Percentiles rank a stretch among this genome's conserved stretches.
These are phyloP conservation scores for Akanthomyces muscarius DNA, from an alignment of 2,329 filamentous ascomycete species.

Conservation along the genomic window DNA sequence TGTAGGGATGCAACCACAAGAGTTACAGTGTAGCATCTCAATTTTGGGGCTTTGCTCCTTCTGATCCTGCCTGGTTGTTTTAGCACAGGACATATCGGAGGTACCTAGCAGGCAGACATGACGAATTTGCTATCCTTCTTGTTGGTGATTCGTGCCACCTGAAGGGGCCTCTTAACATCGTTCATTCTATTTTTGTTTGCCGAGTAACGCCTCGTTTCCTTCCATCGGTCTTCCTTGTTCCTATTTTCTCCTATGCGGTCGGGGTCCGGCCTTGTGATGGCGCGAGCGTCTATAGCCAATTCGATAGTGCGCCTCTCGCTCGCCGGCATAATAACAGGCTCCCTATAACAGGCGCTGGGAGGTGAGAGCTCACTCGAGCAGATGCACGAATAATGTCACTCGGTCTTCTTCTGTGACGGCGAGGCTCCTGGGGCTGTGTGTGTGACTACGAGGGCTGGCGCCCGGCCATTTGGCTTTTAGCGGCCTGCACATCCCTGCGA, in stretches of 20 bases:
- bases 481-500: background rate
- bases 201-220: background rate
- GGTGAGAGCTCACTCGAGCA: background rate
- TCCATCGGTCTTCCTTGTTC: background rate
- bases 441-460: background rate
- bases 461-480: background rate
- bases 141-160: background rate
- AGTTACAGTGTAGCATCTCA: background rate
- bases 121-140: background rate
- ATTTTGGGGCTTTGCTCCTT: too few species aligned
- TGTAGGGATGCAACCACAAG: background rate
- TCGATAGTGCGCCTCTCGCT: constrained; percentile 10
- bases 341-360: background rate
- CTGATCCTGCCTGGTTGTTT: too few species aligned
- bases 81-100: too few species aligned
- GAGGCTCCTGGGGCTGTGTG: background rate
- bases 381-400: constrained; percentile 10
- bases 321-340: background rate
- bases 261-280: background rate
- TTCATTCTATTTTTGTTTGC: background rate
- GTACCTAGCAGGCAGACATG: too few species aligned
- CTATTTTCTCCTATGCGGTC: background rate
- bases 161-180: background rate
- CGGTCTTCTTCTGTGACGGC: background rate
- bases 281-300: background rate